Base-by-base conservation (phyloP, 176 grass and related monocot genomes). In the Oryza longistaminata region DNA sequence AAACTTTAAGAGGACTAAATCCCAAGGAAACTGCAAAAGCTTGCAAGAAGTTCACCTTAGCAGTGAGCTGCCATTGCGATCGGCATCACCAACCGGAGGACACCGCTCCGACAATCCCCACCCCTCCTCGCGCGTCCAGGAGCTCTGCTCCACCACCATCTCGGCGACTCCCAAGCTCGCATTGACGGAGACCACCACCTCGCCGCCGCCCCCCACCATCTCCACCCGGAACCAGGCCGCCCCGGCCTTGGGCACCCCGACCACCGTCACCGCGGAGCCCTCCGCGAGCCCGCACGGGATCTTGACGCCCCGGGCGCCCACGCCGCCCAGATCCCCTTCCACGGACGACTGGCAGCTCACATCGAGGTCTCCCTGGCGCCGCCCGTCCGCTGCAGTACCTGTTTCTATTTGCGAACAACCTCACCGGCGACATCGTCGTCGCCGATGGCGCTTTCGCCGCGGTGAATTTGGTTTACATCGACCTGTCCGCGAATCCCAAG, bases 271-370 rank as follows among this genome's bases (percentile, higher is more conserved):
- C 1, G 95, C 90, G 2, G 95, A 83, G 64, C 90, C 88, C 84
- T 94, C 88, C 17, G 86, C 70, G 12, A 97, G 82, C 1, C 92
- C 92, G 74, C 95, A 97, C 17, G 92, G 90, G 84, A 94, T 86
- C 40, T 46, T 80, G 68, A 86, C 70, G 16, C 76, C 33, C 3
- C 81, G 46, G 12, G 11, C 6, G 66, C 71, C n/a, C 66, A 53
- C 46, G 12, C 9, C 6, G 66, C 71, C n/a, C 66, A 53, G 33
- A 66, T 79, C 70, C 65, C 92, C 88, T 15, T 45, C 68, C 34
- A 94, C 79, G 29, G 88, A 81, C 11, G 62, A 82, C 4, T 65
- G 81, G 60, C 95, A 94, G 66, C 79, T 88, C 3, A 37, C 70
- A 48, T 68, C 65, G 29, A 65, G n/a, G 42, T 66, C n/a, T 9